Percentiles rank a stretch among this genome's conserved stretches.
Conservation (phyloP, 2,329 filamentous ascomycete genomes). For the Hymenoscyphus albidus region DNA sequence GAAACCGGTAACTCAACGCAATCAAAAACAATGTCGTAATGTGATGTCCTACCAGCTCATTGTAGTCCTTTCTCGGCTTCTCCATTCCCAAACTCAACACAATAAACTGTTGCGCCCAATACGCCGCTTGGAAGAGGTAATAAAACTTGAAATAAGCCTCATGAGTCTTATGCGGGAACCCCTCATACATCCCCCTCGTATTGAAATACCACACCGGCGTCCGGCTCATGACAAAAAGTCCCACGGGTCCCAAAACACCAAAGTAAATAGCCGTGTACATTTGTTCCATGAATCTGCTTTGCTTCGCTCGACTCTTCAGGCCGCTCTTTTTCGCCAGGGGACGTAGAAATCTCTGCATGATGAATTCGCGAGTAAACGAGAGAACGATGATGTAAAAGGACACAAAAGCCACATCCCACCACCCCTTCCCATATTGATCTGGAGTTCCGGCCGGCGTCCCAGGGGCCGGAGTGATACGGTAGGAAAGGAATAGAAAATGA, state of each 20-base stretch:
- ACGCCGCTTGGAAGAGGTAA: slow-evolving; percentile 88
- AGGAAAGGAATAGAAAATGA: slow-evolving; percentile 84
- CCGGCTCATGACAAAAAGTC: slow-evolving; percentile 83
- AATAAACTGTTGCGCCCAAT: slow-evolving; percentile 92
- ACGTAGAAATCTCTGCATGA: slow-evolving; percentile 86
- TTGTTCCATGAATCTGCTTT: slow-evolving; percentile 92
- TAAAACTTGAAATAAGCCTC: slow-evolving; percentile 85
- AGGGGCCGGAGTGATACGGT: slow-evolving; percentile 58
- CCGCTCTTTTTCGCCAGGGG: slow-evolving; percentile 69
- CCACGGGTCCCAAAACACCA: slow-evolving; percentile 72
- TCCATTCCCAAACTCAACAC: slow-evolving; percentile 85
- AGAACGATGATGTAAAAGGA: slow-evolving; percentile 84
- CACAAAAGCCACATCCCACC: slow-evolving; percentile 80
- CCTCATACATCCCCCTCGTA: slow-evolving; percentile 83
- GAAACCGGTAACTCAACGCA: slow-evolving; percentile 84
- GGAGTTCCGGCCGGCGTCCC: slow-evolving; percentile 40
- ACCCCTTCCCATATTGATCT: slow-evolving; percentile 80
- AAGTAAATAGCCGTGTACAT: slow-evolving; percentile 93
- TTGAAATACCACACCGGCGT: slow-evolving; percentile 96
- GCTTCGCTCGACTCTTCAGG: slow-evolving; percentile 70
- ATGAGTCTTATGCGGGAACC: slow-evolving; percentile 79
- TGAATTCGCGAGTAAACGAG: slow-evolving; percentile 88
- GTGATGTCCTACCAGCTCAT: slow-evolving; percentile 86
- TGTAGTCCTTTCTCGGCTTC: slow-evolving; percentile 92
- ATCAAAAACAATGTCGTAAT: slow-evolving; percentile 84